phyloP scores from a whole-genome alignment of 805 yeast genomes.

The Yarrowia keelungensis region DNA sequence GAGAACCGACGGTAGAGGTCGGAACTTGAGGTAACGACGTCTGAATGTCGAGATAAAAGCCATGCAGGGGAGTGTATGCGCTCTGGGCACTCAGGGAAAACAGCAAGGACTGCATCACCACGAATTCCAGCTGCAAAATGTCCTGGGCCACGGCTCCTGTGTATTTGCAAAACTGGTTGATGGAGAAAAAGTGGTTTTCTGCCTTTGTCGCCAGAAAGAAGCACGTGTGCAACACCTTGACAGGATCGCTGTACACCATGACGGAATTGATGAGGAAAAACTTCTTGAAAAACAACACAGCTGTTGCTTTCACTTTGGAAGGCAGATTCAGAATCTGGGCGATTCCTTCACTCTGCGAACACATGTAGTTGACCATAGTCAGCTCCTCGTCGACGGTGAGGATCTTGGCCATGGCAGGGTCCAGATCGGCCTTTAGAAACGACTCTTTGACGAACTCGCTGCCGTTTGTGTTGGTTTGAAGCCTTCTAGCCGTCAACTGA shows the following conservation, averaged over 20 bases:
- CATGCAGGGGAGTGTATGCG: slow-evolving; percentile 89
- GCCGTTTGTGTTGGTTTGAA: slow-evolving; percentile 61
- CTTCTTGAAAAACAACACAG: slow-evolving; percentile 78
- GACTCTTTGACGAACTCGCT: slow-evolving; percentile 48
- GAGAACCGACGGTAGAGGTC: slow-evolving; percentile 63
- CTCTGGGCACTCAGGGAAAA: slow-evolving; percentile 88
- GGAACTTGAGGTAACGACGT: slow-evolving; percentile 53
- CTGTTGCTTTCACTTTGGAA: slow-evolving; percentile 86
- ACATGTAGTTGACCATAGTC: slow-evolving; percentile 70
- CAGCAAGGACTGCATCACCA: slow-evolving; percentile 70
- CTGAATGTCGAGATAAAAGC: slow-evolving; percentile 92
- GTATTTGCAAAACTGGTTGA: slow-evolving; percentile 75
- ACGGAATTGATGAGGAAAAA: slow-evolving; percentile 83
- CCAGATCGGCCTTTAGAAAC: slow-evolving; percentile 38
- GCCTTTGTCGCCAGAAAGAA: slow-evolving; percentile 91
- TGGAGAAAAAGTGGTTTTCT: slow-evolving; percentile 88
- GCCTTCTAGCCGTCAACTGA: slow-evolving; percentile 59
- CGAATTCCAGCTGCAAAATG: slow-evolving; percentile 80
- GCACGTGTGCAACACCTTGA: slow-evolving; percentile 76
- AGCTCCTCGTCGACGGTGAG: slow-evolving; percentile 75
- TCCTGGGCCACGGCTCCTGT: slow-evolving; percentile 60
- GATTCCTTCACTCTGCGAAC: slow-evolving; percentile 71
- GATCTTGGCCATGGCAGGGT: slow-evolving; percentile 51
- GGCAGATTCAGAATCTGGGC: slow-evolving; percentile 81
- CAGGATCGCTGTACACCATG: slow-evolving; percentile 82